These are phyloP conservation scores for Brettanomyces bruxellensis DNA, from an alignment of 805 yeast species.

Conservation along the genomic window DNA sequence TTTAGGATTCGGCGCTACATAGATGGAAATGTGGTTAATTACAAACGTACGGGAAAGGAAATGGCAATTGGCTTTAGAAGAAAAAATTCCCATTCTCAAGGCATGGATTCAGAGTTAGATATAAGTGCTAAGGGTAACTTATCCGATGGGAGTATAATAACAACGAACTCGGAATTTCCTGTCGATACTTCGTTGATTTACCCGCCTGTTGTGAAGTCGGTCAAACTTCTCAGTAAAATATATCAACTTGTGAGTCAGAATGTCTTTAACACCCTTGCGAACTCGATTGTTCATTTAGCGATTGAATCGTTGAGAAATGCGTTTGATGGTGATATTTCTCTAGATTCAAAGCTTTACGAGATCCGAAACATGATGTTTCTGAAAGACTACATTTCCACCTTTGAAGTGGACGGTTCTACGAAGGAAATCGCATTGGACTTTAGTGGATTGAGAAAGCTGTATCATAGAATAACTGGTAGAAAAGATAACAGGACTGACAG, in stretches of 20 bases:
- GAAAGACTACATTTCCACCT: slow-evolving; percentile 57
- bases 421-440: slow-evolving; percentile 75
- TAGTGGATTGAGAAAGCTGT: slow-evolving; percentile 53
- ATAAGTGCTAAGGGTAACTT: neutral
- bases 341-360: slow-evolving; percentile 57
- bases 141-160: neutral
- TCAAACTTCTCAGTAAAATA: slow-evolving; percentile 64
- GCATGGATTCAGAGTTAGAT: slow-evolving; percentile 1
- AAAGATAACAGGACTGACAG: neutral
- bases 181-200: slow-evolving; percentile 27
- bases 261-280: slow-evolving; percentile 85
- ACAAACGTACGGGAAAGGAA: slow-evolving; percentile 61
- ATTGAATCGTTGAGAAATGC: slow-evolving; percentile 52
- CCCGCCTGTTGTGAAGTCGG: slow-evolving; percentile 62
- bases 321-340: slow-evolving; percentile 38
- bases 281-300: slow-evolving; percentile 74
- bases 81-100: slow-evolving; percentile 7
- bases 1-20: slow-evolving; percentile 70
- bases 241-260: slow-evolving; percentile 70
- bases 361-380: slow-evolving; percentile 65
- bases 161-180: slow-evolving; percentile 1
- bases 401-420: slow-evolving; percentile 70
- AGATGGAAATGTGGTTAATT: slow-evolving; percentile 58
- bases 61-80: slow-evolving; percentile 46
- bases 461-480: slow-evolving; percentile 18